These are phyloP conservation scores for Cladosporium colombiae DNA, from an alignment of 2,329 filamentous ascomycete genomes.

Conservation along the genomic window DNA sequence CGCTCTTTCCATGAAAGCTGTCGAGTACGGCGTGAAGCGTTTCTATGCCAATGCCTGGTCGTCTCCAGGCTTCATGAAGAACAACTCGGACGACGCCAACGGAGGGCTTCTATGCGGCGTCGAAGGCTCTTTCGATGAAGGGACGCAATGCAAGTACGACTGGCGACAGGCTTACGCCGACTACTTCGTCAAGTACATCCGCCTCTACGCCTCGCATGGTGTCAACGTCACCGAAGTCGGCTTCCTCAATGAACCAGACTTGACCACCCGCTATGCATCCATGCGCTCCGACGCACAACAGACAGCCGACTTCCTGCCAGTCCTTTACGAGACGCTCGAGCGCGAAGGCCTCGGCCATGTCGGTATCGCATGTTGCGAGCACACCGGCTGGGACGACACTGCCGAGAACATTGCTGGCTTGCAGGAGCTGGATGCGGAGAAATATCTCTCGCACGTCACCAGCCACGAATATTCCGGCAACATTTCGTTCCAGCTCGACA, in stretches of 20 bases:
- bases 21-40: constrained; percentile 44
- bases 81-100: constrained; percentile 40
- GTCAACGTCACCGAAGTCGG: constrained; percentile 39
- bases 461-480: constrained; percentile 41
- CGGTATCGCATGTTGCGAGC: constrained; percentile 47
- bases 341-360: constrained; percentile 36
- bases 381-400: constrained; percentile 41
- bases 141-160: constrained; percentile 27
- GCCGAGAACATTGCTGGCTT: constrained; percentile 25
- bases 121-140: constrained; percentile 30
- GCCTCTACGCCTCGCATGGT: constrained; percentile 48
- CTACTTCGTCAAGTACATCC: constrained; percentile 51
- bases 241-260: constrained; percentile 40
- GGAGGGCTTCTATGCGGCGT: constrained; percentile 50
- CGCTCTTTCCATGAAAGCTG: constrained; percentile 52
- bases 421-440: constrained; percentile 39
- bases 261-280: constrained; percentile 42
- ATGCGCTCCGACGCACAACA: constrained; percentile 49
- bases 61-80: constrained; percentile 54
- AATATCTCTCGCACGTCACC: constrained; percentile 43
- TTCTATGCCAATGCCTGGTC: constrained; percentile 54
- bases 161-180: constrained; percentile 53
- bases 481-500: constrained; percentile 43
- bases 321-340: constrained; percentile 44
- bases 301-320: constrained; percentile 53